A percentile compares a stretch with the other conserved stretches of the same genome.
phyloP scores from a whole-genome alignment of 2,329 filamentous ascomycete species.

The Knufia petricola region DNA sequence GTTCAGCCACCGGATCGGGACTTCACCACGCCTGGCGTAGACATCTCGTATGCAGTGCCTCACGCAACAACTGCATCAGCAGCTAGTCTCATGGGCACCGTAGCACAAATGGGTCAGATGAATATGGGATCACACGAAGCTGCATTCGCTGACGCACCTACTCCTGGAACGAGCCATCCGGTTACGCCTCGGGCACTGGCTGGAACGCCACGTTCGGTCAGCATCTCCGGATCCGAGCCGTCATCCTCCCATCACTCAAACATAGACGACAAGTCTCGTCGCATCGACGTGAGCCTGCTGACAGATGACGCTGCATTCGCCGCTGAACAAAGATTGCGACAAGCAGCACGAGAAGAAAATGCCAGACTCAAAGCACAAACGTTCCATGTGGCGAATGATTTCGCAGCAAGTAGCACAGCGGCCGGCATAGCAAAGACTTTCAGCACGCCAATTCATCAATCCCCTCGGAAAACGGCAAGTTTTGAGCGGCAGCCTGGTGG shows the following conservation, averaged over 20 bases:
- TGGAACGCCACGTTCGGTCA: constrained; percentile 17
- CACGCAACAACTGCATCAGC: constrained; percentile 28
- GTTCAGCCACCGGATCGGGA: constrained; percentile 1
- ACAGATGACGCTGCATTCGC: constrained; percentile 17
- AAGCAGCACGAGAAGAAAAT: constrained; percentile 19
- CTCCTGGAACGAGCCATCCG: constrained; percentile 27
- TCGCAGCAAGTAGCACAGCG: not conserved
- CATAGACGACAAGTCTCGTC: constrained; percentile 27
- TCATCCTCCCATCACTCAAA: constrained; percentile 15
- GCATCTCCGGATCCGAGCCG: constrained; percentile 14
- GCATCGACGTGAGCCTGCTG: constrained; percentile 30
- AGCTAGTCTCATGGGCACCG: constrained; percentile 39
- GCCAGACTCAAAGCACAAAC: constrained; percentile 16
- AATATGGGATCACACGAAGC: constrained; percentile 38
- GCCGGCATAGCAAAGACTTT: constrained; percentile 6
- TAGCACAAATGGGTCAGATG: constrained; percentile 38
- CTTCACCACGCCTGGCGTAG: constrained; percentile 19
- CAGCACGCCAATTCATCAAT: not conserved
- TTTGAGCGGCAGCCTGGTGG: not conserved
- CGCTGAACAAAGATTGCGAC: constrained; percentile 15
- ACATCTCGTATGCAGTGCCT: constrained; percentile 28
- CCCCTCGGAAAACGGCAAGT: not conserved
- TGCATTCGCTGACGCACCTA: constrained; percentile 25
- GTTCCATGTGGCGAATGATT: not conserved
- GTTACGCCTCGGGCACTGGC: constrained; percentile 28